Evolutionary conservation across 805 yeast genomes (phyloP).

Genomic region (Yarrowia sp.): DNA sequence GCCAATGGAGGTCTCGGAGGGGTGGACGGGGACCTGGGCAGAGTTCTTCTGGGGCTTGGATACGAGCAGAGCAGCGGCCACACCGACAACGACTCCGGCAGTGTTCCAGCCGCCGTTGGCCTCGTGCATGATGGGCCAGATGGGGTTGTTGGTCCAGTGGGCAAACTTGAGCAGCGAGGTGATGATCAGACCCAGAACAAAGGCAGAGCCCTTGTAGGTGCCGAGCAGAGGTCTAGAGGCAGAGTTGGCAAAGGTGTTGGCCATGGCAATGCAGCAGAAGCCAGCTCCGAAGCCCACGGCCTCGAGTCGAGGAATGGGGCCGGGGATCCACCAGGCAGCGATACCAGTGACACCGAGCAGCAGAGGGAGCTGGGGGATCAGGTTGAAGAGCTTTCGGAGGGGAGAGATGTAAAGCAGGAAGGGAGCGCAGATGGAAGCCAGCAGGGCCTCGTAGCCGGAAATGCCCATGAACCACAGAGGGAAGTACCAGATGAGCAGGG

Average conservation of each 20-base stretch:
- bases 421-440: constrained; percentile 66
- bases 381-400: constrained; percentile 52
- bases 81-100: constrained; percentile 69
- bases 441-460: constrained; percentile 86
- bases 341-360: constrained; percentile 66
- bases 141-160: constrained; percentile 85
- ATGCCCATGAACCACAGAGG: constrained; percentile 99
- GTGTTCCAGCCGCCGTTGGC: constrained; percentile 86
- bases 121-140: constrained; percentile 93
- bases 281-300: constrained; percentile 70
- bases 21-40: constrained; percentile 43
- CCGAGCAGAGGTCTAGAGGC: constrained; percentile 48
- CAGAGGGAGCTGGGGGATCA: constrained; percentile 62
- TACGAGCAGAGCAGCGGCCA: constrained; percentile 69
- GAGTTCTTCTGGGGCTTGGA: constrained; percentile 49
- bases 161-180: constrained; percentile 79
- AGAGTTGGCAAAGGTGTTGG: constrained; percentile 58
- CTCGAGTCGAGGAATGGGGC: constrained; percentile 74
- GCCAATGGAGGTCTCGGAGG: constrained; percentile 49
- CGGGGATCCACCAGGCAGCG: constrained; percentile 72
- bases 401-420: constrained; percentile 58
- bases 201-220: constrained; percentile 60
- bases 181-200: constrained; percentile 72
- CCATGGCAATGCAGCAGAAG: constrained; percentile 66
- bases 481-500: constrained; percentile 93